A percentile compares a stretch with the other conserved stretches of the same genome.
Evolutionary conservation across 2,329 filamentous ascomycete genomes (phyloP).

Genomic region (Penicillium palitans): DNA sequence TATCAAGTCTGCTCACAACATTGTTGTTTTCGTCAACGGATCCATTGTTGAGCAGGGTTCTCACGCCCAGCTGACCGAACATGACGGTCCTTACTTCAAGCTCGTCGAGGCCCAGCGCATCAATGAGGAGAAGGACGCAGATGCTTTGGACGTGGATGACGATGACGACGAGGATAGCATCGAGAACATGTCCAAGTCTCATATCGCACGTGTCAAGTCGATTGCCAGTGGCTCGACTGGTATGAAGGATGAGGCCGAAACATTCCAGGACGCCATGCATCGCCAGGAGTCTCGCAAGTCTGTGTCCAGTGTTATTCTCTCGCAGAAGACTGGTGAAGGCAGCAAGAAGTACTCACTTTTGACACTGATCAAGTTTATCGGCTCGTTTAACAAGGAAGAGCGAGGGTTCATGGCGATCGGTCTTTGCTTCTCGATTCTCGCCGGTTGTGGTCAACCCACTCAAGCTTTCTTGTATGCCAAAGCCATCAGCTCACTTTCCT

Average conservation of each 20-base stretch:
- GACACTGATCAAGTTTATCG: constrained; percentile 76
- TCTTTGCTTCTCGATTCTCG: constrained; percentile 71
- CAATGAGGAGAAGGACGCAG: constrained; percentile 52
- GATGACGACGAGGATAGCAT: constrained; percentile 32
- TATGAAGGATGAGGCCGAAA: constrained; percentile 30
- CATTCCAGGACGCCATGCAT: constrained; percentile 36
- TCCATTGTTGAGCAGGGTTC: constrained; percentile 90
- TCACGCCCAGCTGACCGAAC: constrained; percentile 74
- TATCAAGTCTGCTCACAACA: constrained; percentile 91
- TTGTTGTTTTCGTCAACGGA: constrained; percentile 86
- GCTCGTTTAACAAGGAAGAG: constrained; percentile 74
- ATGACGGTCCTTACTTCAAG: constrained; percentile 72
- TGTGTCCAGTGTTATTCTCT: constrained; percentile 69
- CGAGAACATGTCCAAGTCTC: constrained; percentile 27
- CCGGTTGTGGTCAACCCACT: constrained; percentile 76
- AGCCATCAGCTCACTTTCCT: constrained; percentile 70
- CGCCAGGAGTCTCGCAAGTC: constrained; percentile 55
- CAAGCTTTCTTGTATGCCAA: constrained; percentile 86
- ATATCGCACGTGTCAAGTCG: constrained; percentile 36
- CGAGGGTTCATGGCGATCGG: constrained; percentile 71
- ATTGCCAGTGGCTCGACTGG: constrained; percentile 31
- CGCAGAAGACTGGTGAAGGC: constrained; percentile 53
- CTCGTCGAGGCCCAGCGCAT: constrained; percentile 89
- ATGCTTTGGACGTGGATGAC: constrained; percentile 30
- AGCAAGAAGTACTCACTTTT: constrained; percentile 65